phyloP scores from a whole-genome alignment of 441 rosid genomes.

The Viola pubescens region DNA sequence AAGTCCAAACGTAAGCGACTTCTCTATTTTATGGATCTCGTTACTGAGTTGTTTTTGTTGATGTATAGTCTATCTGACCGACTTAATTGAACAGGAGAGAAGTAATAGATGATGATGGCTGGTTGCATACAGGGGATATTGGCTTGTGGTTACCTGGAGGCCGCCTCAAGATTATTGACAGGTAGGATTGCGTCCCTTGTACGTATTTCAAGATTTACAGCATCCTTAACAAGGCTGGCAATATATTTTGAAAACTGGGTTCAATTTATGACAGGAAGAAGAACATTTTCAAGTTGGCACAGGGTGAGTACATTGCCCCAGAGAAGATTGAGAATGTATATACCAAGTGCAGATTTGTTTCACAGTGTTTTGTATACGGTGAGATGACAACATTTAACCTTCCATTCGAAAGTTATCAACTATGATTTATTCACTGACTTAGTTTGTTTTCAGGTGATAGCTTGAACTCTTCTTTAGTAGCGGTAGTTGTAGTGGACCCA shows the following conservation, averaged over 20 bases:
- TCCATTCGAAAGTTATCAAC: slow-evolving; percentile 9
- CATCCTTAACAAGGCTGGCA: background rate
- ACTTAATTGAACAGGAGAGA: slow-evolving; percentile 58
- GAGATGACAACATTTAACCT: slow-evolving; percentile 17
- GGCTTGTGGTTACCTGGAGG: slow-evolving; percentile 93
- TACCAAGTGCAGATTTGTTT: slow-evolving; percentile 73
- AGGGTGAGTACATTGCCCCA: slow-evolving; percentile 99
- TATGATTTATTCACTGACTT: slow-evolving; percentile 13
- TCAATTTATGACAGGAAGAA: slow-evolving; percentile 59
- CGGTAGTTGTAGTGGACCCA: slow-evolving; percentile 73
- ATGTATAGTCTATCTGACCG: slow-evolving; percentile 11
- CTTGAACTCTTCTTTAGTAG: slow-evolving; percentile 78
- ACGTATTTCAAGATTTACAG: background rate
- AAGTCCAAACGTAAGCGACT: slow-evolving; percentile 64
- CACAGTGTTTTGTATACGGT: slow-evolving; percentile 87
- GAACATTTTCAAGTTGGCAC: slow-evolving; percentile 96
- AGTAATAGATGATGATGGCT: slow-evolving; percentile 78
- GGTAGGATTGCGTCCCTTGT: slow-evolving; percentile 31
- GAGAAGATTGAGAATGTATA: slow-evolving; percentile 95
- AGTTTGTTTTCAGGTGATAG: slow-evolving; percentile 67
- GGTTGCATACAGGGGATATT: slow-evolving; percentile 96
- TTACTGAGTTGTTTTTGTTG: slow-evolving; percentile 9
- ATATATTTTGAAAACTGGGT: slow-evolving; percentile 6
- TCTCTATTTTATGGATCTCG: slow-evolving; percentile 12
- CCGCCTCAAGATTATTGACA: slow-evolving; percentile 88